phyloP scores from a whole-genome alignment of 306 rosid genomes.

The Lathyrus sativus region DNA sequence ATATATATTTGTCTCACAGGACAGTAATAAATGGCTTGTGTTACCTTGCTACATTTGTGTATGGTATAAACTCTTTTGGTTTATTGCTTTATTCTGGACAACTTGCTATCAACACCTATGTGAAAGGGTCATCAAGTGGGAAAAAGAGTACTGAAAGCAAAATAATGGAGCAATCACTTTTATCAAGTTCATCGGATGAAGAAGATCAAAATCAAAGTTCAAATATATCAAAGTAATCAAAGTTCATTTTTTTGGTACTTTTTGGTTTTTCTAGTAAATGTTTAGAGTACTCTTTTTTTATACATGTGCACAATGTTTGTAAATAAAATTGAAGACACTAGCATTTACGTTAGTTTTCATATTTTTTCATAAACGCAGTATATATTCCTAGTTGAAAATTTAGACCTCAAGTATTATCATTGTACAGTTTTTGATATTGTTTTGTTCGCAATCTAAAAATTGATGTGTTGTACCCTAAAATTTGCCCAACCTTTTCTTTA shows the following conservation, averaged over 20 bases:
- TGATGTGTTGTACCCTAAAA: too few species aligned
- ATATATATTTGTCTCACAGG: constrained; percentile 47
- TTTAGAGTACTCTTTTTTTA: too few species aligned
- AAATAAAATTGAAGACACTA: too few species aligned
- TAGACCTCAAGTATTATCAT: too few species aligned
- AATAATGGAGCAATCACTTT: constrained; percentile 31
- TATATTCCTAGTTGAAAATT: too few species aligned
- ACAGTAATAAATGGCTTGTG: constrained; percentile 82
- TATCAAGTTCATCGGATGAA: constrained; percentile 42
- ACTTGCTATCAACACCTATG: constrained; percentile 56
- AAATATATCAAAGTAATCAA: constrained; percentile 44
- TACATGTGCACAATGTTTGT: too few species aligned
- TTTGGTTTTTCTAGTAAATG: background rate
- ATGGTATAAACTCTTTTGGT: constrained; percentile 72
- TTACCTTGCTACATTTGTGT: constrained; percentile 92
- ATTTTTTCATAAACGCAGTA: too few species aligned
- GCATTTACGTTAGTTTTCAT: too few species aligned
- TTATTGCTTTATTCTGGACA: constrained; percentile 82
- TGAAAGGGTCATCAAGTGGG: constrained; percentile 43
- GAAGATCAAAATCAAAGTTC: constrained; percentile 45
- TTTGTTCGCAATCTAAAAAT: too few species aligned
- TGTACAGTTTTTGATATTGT: too few species aligned
- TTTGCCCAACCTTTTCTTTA: too few species aligned
- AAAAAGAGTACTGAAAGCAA: constrained; percentile 41
- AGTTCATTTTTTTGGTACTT: constrained; percentile 6